Evolutionary conservation across 805 yeast genomes (phyloP).

Genomic region (Tetrapisispora namnaoensis): DNA sequence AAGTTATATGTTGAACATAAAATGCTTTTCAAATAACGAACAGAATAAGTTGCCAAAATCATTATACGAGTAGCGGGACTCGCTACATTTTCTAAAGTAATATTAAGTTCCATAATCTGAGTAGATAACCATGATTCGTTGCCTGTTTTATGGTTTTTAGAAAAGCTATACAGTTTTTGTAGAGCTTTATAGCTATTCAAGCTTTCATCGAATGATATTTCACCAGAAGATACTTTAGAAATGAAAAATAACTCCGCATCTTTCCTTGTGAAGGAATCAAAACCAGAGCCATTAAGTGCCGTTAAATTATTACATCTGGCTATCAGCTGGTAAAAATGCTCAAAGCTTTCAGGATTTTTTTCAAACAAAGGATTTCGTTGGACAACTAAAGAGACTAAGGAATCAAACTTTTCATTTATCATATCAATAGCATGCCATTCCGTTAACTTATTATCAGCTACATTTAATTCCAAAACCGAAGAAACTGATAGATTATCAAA

Average conservation of each 20-base stretch:
- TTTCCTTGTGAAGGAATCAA: slow-evolving; percentile 38
- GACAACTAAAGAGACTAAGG: slow-evolving; percentile 38
- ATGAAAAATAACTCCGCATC: slow-evolving; percentile 66
- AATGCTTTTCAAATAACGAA: slow-evolving; percentile 19
- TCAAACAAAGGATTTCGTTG: slow-evolving; percentile 42
- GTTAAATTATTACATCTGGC: slow-evolving; percentile 36
- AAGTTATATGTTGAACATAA: slow-evolving; percentile 6
- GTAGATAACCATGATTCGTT: slow-evolving; percentile 9
- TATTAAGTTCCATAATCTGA: slow-evolving; percentile 6
- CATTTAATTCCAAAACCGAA: not conserved
- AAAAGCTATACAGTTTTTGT: slow-evolving; percentile 27
- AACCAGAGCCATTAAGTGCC: slow-evolving; percentile 48
- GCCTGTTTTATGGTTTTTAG: slow-evolving; percentile 1
- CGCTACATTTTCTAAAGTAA: not conserved
- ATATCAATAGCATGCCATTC: slow-evolving; percentile 43
- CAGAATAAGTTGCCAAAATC: slow-evolving; percentile 11
- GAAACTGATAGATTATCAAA: not conserved
- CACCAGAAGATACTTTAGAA: slow-evolving; percentile 33
- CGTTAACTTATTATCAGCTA: slow-evolving; percentile 33
- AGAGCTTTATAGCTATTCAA: slow-evolving; percentile 23
- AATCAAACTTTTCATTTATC: slow-evolving; percentile 32
- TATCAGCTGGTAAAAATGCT: slow-evolving; percentile 30
- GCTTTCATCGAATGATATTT: slow-evolving; percentile 18
- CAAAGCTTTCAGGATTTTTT: slow-evolving; percentile 4
- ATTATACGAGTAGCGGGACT: not conserved